Percentiles rank a stretch among this genome's conserved stretches.
Conservation (phyloP, 169 alveolate species). For the Ichthyophthirius multifiliis region DNA sequence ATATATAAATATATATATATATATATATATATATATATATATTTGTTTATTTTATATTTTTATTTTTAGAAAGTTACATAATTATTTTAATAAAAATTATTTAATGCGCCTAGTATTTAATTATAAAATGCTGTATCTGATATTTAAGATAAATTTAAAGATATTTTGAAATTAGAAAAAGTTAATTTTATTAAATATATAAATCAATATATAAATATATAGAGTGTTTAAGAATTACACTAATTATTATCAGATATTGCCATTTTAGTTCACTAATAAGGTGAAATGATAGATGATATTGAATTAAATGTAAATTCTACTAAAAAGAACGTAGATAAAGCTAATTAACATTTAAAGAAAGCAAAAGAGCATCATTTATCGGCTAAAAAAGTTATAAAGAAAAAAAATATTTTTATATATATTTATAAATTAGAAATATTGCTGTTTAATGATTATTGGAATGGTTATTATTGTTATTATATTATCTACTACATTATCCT, state of each 20-base stretch:
- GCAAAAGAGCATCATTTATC: background rate
- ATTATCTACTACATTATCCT: too few relatives aligned
- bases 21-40: too few relatives aligned
- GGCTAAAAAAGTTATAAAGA: background rate
- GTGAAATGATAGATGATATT: slow-evolving; percentile 14
- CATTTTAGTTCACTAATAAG: background rate
- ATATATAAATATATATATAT: too few relatives aligned
- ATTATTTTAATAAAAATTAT: too few relatives aligned
- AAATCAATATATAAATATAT: background rate
- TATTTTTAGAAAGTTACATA: too few relatives aligned
- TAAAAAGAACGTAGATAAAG: background rate
- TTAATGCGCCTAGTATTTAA: background rate
- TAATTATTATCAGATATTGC: background rate
- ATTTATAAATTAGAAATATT: background rate
- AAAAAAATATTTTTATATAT: background rate
- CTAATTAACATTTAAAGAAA: background rate
- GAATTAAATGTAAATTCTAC: background rate
- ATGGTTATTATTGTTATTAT: background rate
- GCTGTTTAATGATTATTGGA: background rate
- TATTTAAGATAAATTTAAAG: background rate
- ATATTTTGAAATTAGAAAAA: background rate
- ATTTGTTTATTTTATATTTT: too few relatives aligned
- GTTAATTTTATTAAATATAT: background rate
- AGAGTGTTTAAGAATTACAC: background rate
- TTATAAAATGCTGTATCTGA: background rate